These are phyloP conservation scores for Metarhizium anisopliae DNA, from an alignment of 2,329 filamentous ascomycete species.

Conservation along the genomic window DNA sequence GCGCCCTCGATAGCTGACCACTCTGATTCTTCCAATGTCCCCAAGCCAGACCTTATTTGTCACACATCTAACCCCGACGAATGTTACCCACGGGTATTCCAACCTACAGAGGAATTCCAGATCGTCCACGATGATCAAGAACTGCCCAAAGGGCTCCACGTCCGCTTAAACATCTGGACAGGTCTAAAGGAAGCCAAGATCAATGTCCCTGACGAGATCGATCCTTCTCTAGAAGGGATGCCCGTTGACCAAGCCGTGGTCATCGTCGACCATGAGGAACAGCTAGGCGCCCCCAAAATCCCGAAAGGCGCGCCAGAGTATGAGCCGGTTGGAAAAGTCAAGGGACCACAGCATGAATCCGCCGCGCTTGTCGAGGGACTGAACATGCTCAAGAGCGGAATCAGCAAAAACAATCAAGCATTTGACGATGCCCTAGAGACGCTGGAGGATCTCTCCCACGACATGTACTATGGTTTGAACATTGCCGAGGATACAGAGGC, in stretches of 20 bases:
- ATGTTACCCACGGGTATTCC: conserved; percentile 58
- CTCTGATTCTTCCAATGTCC: conserved; percentile 21
- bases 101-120: conserved; percentile 57
- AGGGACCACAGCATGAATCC: conserved; percentile 32
- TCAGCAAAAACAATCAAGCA: conserved; percentile 18
- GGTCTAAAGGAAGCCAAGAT: conserved; percentile 58
- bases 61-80: conserved; percentile 49
- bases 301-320: conserved; percentile 46
- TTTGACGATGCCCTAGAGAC: conserved; percentile 44
- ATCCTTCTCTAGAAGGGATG: conserved; percentile 38
- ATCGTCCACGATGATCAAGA: conserved; percentile 55
- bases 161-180: conserved; percentile 55
- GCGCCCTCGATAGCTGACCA: conserved; percentile 16
- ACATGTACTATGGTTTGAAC: conserved; percentile 61
- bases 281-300: conserved; percentile 22
- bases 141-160: conserved; percentile 55
- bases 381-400: conserved; percentile 37
- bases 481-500: conserved; percentile 47
- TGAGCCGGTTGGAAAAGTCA: conserved; percentile 47
- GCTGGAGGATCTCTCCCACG: conserved; percentile 56
- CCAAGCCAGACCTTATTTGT: conserved; percentile 52
- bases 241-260: conserved; percentile 44
- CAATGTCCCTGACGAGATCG: conserved; percentile 46
- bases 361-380: conserved; percentile 32
- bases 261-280: conserved; percentile 39